These are phyloP conservation scores for Ophiostoma sp. DNA, from an alignment of 2,329 filamentous ascomycete species.

Conservation along the genomic window DNA sequence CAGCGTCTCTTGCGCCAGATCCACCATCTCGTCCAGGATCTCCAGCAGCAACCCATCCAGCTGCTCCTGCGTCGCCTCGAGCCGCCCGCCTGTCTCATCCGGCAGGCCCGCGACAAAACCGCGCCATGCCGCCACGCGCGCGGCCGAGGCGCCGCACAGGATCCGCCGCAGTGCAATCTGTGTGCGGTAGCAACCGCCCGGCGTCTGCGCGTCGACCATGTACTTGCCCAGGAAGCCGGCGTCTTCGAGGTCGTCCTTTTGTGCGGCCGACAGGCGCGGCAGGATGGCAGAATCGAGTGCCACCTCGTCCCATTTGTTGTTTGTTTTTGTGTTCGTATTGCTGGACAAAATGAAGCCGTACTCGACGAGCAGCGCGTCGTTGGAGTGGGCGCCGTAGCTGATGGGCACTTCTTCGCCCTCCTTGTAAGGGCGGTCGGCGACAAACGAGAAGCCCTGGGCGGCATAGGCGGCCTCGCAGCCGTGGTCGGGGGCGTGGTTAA, in stretches of 20 bases:
- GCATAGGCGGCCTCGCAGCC: constrained; percentile 51
- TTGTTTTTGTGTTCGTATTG: too few relatives aligned
- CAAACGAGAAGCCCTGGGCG: constrained; percentile 49
- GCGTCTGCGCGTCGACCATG: constrained; percentile 30
- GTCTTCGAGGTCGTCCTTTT: constrained; percentile 25
- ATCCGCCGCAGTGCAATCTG: constrained; percentile 29
- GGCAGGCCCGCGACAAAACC: constrained; percentile 24
- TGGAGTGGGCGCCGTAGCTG: constrained; percentile 63
- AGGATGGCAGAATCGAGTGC: constrained; percentile 43
- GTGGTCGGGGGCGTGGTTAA: constrained; percentile 49
- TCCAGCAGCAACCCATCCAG: constrained; percentile 22
- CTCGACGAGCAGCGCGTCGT: constrained; percentile 68
- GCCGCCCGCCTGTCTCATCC: constrained; percentile 8
- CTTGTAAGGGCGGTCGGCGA: constrained; percentile 45
- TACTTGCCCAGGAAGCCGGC: constrained; percentile 29
- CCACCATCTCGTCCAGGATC: constrained; percentile 24
- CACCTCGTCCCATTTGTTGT: constrained; percentile 49
- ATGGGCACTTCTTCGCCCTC: constrained; percentile 62
- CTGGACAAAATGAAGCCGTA: constrained; percentile 48
- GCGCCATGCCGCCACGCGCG: constrained; percentile 24
- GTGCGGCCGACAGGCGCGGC: constrained; percentile 28
- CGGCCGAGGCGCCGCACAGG: constrained; percentile 20
- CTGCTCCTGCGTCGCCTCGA: constrained; percentile 1
- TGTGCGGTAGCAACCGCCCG: constrained; percentile 30
- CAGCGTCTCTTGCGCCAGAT: constrained; percentile 20